Evolutionary conservation across 768 basidiomycete species (phyloP), one percentile per base, ranked within the genome.

Genomic region (Basidioascus undulatus): DNA sequence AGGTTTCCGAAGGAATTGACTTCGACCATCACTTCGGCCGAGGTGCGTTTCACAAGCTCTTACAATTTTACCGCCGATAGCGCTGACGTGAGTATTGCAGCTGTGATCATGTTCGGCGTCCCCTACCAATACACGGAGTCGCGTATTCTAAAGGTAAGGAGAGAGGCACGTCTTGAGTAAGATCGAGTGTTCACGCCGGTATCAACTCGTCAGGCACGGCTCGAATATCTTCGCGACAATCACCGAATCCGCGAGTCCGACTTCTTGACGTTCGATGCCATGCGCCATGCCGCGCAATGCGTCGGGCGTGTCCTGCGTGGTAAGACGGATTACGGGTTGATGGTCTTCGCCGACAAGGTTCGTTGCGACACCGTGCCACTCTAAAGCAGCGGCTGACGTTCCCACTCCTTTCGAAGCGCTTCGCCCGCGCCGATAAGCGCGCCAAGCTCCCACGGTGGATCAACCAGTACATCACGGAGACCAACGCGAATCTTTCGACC

Each of bases 1-100:
- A 98, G 58, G 92, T 98, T 0, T 96, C 92, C 0, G 92, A 98
- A 60, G 92, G 92, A n/a, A 98, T 98, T 52, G 92, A 98, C 71
- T 98, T 98, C 53, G 92, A 98, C 56, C 92, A 98, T 60, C 94
- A 98, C 57, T 98, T 96, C 55, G 92, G 92, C 2, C 71, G 92
- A 37, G 92, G 92, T 49, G 53, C 50, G 28, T 36, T 32, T 12
- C 36, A 31, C 37, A 18, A 5, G 34, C 18, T n/a, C n/a, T n/a
- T n/a, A n/a, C n/a, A n/a, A n/a, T n/a, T n/a, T n/a, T n/a, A n/a
- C n/a, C n/a, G n/a, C n/a, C n/a, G n/a, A n/a, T n/a, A n/a, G n/a
- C n/a, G n/a, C n/a, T n/a, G n/a, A n/a, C n/a, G n/a, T n/a, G n/a
- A n/a, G n/a, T n/a, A n/a, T n/a, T 37, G 10, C 26, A 28, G 6